phyloP scores from a whole-genome alignment of 208 protist species.

The Wallacemonas sp. region DNA sequence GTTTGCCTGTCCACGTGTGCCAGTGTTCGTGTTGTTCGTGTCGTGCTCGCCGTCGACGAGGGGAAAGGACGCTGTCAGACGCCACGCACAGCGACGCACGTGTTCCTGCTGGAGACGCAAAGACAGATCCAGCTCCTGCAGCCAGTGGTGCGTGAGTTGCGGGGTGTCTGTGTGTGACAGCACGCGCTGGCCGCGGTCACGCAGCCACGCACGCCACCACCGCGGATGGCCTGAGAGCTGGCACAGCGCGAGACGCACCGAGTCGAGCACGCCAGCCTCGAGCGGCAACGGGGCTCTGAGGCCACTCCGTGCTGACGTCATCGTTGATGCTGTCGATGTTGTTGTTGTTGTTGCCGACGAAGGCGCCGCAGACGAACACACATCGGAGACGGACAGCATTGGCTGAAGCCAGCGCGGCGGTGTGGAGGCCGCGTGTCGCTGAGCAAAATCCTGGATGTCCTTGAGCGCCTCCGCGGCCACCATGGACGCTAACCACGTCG shows the following conservation, averaged over 20 bases:
- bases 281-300: background rate
- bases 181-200: constrained; percentile 20
- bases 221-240: constrained; percentile 27
- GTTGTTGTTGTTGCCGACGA: background rate
- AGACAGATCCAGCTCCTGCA: constrained; percentile 10
- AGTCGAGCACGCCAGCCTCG: constrained; percentile 16
- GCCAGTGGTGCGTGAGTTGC: constrained; percentile 28
- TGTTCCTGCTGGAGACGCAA: background rate
- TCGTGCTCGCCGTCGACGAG: too few relatives aligned
- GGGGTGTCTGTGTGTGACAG: constrained; percentile 17
- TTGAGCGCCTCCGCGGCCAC: constrained; percentile 53
- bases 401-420: constrained; percentile 11
- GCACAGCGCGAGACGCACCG: constrained; percentile 29
- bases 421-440: background rate
- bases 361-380: background rate
- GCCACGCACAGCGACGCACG: background rate
- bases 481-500: constrained; percentile 33
- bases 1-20: too few relatives aligned
- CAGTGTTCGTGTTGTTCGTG: too few relatives aligned
- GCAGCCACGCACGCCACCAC: constrained; percentile 18
- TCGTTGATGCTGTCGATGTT: background rate
- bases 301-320: background rate
- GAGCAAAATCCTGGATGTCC: constrained; percentile 41
- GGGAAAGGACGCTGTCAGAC: too few relatives aligned
- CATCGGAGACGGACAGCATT: constrained; percentile 1